Percentiles rank a stretch among this genome's conserved stretches.
Conservation (phyloP, 2,329 filamentous ascomycete genomes). For the Aureobasidium lini region DNA sequence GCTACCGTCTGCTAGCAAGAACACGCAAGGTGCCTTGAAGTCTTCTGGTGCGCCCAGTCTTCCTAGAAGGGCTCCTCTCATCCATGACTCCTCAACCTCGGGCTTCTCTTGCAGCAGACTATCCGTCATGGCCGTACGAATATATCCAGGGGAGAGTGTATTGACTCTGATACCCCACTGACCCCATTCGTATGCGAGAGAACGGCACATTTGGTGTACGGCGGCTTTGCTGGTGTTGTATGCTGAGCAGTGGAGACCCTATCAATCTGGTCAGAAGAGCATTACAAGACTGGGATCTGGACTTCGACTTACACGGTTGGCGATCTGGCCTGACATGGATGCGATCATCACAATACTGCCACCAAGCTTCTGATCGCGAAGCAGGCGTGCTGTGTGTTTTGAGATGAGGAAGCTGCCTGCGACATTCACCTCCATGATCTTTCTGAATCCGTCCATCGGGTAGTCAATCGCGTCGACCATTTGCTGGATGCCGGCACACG, state of each 20-base stretch:
- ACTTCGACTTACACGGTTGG: slow-evolving; percentile 49
- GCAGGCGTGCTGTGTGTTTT: slow-evolving; percentile 30
- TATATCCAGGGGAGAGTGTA: slow-evolving; percentile 26
- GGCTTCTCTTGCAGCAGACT: slow-evolving; percentile 35
- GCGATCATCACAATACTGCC: slow-evolving; percentile 31
- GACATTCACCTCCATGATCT: slow-evolving; percentile 32
- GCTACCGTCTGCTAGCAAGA: slow-evolving; percentile 59
- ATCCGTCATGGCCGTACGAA: slow-evolving; percentile 30
- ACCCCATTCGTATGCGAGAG: slow-evolving; percentile 25
- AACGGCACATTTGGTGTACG: slow-evolving; percentile 32
- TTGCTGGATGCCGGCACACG: slow-evolving; percentile 33
- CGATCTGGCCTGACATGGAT: slow-evolving; percentile 70
- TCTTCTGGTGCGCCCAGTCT: slow-evolving; percentile 50
- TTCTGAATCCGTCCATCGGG: slow-evolving; percentile 27
- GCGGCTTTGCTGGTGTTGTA: slow-evolving; percentile 23
- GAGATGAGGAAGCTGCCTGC: slow-evolving; percentile 33
- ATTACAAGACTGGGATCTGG: background rate
- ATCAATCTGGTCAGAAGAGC: background rate
- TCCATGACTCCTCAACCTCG: slow-evolving; percentile 46
- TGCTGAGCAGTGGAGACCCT: slow-evolving; percentile 29
- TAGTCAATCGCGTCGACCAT: slow-evolving; percentile 30
- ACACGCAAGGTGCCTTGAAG: slow-evolving; percentile 59
- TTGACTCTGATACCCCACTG: slow-evolving; percentile 27
- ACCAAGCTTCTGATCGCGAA: slow-evolving; percentile 27
- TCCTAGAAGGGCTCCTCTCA: slow-evolving; percentile 47